Conservation (phyloP, 129 eudicot genomes). For the Kitagawia praeruptora region DNA sequence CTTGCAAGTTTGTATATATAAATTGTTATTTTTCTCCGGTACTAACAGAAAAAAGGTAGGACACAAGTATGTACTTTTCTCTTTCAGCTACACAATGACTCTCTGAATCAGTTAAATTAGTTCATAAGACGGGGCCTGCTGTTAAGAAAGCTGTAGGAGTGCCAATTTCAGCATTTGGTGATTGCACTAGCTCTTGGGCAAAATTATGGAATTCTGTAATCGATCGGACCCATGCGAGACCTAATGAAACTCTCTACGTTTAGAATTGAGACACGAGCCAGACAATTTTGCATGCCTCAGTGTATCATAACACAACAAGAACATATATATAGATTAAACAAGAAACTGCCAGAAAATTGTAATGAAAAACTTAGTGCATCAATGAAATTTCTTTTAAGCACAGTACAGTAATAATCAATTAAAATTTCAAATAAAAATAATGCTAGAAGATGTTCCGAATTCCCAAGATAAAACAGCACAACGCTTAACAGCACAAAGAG, state of each 20-base stretch:
- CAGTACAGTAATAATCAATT: no score
- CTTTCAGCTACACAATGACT: slow-evolving; percentile 48
- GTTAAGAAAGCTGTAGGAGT: slow-evolving; percentile 17
- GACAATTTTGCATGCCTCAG: neutral
- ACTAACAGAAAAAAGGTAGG: neutral
- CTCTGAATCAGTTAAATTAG: slow-evolving; percentile 46
- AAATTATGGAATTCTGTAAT: slow-evolving; percentile 17
- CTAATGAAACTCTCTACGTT: neutral
- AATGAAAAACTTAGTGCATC: neutral
- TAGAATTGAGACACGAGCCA: neutral
- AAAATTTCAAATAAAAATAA: no score
- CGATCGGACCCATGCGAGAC: neutral
- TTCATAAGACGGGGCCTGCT: slow-evolving; percentile 33
- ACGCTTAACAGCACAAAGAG: no score
- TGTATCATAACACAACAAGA: neutral
- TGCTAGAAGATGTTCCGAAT: no score
- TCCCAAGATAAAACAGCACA: no score
- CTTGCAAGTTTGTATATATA: no score
- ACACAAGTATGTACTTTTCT: neutral
- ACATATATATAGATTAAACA: neutral
- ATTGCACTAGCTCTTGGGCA: slow-evolving; percentile 3
- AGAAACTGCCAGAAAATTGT: neutral
- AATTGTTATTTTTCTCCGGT: neutral
- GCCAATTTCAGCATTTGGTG: slow-evolving; percentile 13
- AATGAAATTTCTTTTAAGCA: no score